Evolutionary conservation across 2,329 filamentous ascomycete species (phyloP), one percentile per base, ranked within the genome.

Genomic region (Beauveria pseudobassiana): DNA sequence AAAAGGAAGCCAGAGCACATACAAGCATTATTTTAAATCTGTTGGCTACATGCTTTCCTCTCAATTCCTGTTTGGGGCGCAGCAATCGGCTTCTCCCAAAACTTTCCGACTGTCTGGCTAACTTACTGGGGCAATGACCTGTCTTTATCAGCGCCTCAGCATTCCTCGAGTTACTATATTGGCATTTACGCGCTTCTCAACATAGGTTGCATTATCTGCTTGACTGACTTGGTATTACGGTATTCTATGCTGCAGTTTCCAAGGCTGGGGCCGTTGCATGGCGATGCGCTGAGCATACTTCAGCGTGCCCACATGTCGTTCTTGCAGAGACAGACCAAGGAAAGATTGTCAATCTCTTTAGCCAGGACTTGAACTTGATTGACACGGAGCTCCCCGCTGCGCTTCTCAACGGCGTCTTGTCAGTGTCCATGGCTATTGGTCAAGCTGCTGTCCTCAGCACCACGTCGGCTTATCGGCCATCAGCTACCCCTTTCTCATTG

Each of bases 401-500:
- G 0, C 54, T 78, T 1, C 63, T 71, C 1, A 76, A 77, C 51
- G 54, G 71, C 5, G 63, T 63, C 2, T 40, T 70, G 0, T 55
- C 65, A 4, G 16, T 57, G 10, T 34, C 30, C 30, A 34, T 34
- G 10, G 30, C 30, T 12, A 14, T 34, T 34, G 30, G 30, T 34
- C 30, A 34, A 34, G 30, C 30, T 34, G 30, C 30, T 12, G 30
- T 34, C 30, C 30, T 14, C 30, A 34, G 30, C 30, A 69, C 69
- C 0, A 67, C 65, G 64, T 77, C 64, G 65, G 78, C 67, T 63
- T 83, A 78, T 59, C 83, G 0, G 76, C 77, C 0, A 74, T 81
- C 24, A 73, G 75, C 0, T 82, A 85, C 62, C 83, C 83, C 0
- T 69, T 82, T 3, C 66, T 86, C 2, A 63, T 77, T 9, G 70